A percentile compares a stretch with the other conserved stretches of the same genome.
These are phyloP conservation scores for Aspergillus aculeatus DNA, from an alignment of 2,329 filamentous ascomycete species.

Conservation along the genomic window DNA sequence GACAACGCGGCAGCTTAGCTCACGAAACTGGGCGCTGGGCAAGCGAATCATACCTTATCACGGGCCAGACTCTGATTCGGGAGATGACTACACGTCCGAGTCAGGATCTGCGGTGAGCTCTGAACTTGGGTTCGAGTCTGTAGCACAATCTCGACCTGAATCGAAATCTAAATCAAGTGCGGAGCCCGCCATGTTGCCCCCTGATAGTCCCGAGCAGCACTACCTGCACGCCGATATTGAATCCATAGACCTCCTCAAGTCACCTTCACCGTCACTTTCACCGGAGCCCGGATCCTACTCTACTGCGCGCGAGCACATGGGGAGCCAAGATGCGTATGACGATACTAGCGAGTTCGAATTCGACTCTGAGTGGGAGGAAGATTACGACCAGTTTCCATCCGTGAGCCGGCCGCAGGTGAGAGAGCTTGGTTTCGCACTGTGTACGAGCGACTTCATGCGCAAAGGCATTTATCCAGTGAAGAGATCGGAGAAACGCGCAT, in stretches of 20 bases:
- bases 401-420: not conserved
- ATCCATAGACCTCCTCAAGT: not conserved
- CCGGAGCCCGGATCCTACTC: not conserved
- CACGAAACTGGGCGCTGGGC: not conserved
- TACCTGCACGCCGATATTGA: not conserved
- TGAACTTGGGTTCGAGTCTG: not conserved
- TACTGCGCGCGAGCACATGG: not conserved
- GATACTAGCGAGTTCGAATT: not conserved
- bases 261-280: not conserved
- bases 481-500: not conserved
- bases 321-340: not conserved
- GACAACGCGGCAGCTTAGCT: not conserved
- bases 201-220: not conserved
- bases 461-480: not conserved
- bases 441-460: not conserved
- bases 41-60: not conserved
- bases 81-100: not conserved
- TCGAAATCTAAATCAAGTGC: too few relatives aligned
- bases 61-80: not conserved
- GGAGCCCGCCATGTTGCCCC: too few relatives aligned
- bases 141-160: not conserved
- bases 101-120: not conserved
- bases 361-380: not conserved
- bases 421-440: not conserved
- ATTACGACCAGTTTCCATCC: not conserved